Conservation (phyloP, 2,329 filamentous ascomycete species). For the Cladosporium sp. region DNA sequence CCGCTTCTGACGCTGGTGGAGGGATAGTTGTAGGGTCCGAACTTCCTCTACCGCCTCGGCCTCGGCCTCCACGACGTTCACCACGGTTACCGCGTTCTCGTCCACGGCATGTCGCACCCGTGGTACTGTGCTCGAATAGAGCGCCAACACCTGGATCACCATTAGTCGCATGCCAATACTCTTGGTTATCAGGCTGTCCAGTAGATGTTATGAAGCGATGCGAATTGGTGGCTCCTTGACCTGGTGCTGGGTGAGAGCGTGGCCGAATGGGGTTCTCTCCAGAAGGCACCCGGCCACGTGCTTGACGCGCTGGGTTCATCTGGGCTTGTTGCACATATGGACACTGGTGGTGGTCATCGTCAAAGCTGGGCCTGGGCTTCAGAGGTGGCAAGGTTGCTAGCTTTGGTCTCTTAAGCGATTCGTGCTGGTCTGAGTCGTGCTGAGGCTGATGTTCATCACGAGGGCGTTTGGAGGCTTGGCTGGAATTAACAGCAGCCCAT, state of each 20-base stretch:
- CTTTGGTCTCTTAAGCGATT: constrained; percentile 48
- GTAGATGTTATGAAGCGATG: constrained; percentile 38
- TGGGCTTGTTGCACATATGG: constrained; percentile 5
- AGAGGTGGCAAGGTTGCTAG: constrained; percentile 42
- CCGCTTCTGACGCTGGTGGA: constrained; percentile 21
- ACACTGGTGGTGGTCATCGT: constrained; percentile 28
- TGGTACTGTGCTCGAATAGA: background rate
- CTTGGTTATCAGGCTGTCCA: constrained; percentile 29
- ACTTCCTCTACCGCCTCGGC: constrained; percentile 35
- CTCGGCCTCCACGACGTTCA: constrained; percentile 41
- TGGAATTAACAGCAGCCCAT: constrained; percentile 48
- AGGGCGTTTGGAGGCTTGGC: constrained; percentile 43
- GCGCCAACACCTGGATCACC: constrained; percentile 9
- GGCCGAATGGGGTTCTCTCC: background rate
- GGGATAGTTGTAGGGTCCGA: constrained; percentile 18
- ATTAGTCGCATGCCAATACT: constrained; percentile 30
- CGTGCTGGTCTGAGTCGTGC: constrained; percentile 33
- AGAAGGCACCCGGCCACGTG: constrained; percentile 3
- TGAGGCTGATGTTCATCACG: constrained; percentile 38
- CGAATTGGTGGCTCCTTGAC: constrained; percentile 24
- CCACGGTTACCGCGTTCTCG: constrained; percentile 27
- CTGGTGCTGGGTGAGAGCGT: constrained; percentile 22
- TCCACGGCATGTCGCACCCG: background rate
- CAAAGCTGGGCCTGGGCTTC: constrained; percentile 35
- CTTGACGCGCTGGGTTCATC: background rate